Evolutionary conservation across 371 early-diverging fungal species (phyloP), one percentile per base, ranked within the genome.

Genomic region (Rhizopus arrhizus): DNA sequence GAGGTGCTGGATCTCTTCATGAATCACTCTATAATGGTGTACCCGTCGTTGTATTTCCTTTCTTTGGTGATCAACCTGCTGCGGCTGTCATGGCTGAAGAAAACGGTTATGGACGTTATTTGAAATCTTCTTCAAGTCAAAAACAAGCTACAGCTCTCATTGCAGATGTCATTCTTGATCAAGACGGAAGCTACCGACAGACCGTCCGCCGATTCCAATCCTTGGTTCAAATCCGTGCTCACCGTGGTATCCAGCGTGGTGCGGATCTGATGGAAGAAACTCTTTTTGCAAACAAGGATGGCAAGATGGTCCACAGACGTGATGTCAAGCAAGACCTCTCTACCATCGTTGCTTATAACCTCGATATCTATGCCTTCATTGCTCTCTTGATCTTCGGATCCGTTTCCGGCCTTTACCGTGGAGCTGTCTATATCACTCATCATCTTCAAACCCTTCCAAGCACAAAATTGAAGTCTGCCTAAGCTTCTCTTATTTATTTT

Each of bases 51-150:
- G 49, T 75, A 5, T 66, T 64, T n/a, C 81, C 81, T 0, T 76
- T 74, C 52, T 76, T 74, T 51, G 70, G 61, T 0, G 81, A 81
- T 51, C 81, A 81, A 47, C 56, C 61, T n/a, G 10, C 28, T 2
- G 63, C 59, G 16, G 61, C 58, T 0, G 9, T 45, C 6, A 58
- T 36, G 1, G 33, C 42, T 1, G 57, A 70, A 12, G 34, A 57
- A 7, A 43, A 29, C 41, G 56, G 62, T 7, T 5, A 58, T 38
- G 70, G 50, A 5, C 11, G 15, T 2, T n/a, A 9, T 4, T 51
- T 61, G 4, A 47, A 48, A 8, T 33, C 15, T 6, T 16, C 28
- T 6, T 9, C 16, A 1, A 42, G 42, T 0, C 53, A 46, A 15
- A 29, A 55, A 2, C 16, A 61, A 34, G 59, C 58, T 2, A 40